Evolutionary conservation across 1,284 basidiomycete genomes (phyloP), one percentile per base, ranked within the genome.

Genomic region (Ganoderma boninense): DNA sequence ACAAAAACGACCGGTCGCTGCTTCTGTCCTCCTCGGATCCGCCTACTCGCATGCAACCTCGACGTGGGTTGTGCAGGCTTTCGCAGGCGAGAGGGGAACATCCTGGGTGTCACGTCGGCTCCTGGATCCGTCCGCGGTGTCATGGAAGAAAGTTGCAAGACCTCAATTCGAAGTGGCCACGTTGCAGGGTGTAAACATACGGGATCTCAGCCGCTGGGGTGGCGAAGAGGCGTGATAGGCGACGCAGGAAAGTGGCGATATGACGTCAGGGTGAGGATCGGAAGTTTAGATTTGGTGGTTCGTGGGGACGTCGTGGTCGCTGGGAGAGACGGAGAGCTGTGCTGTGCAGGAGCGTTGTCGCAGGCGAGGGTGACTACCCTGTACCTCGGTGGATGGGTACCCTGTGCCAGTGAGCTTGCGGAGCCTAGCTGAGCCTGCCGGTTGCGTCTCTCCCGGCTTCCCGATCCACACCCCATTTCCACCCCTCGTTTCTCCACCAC

Each of bases 401-500:
- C 44, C 44, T 38, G 13, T 29, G 62, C 40, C 54, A 14, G 5
- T 38, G 56, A n/a, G 20, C 57, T 40, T 35, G 57, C 57, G 57
- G 57, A 26, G 57, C 20, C 38, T 40, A 52, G 49, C 49, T 52
- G 49, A 26, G 29, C 42, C 6, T 43, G 42, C 61, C 43, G 44
- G 60, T 44, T 56, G 65, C 67, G 62, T 38, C 57, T 46, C 65
- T 61, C 57, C 69, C 69, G 71, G 71, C 64, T 64, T 43, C n/a
- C 49, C 64, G 69, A 73, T 73, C 69, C 69, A 73, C 69, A 62
- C 59, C 69, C 61, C 68, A 60, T 68, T 65, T 64, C 56, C 68
- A 69, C 69, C 66, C 72, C 64, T 62, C 72, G 61, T 69, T 65
- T 73, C 72, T 73, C 72, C 72, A 73, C 72, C 68, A 73, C 71